Evolutionary conservation across 805 yeast species (phyloP), one percentile per base, ranked within the genome.

Genomic region (Sugiyamaella marilandica): DNA sequence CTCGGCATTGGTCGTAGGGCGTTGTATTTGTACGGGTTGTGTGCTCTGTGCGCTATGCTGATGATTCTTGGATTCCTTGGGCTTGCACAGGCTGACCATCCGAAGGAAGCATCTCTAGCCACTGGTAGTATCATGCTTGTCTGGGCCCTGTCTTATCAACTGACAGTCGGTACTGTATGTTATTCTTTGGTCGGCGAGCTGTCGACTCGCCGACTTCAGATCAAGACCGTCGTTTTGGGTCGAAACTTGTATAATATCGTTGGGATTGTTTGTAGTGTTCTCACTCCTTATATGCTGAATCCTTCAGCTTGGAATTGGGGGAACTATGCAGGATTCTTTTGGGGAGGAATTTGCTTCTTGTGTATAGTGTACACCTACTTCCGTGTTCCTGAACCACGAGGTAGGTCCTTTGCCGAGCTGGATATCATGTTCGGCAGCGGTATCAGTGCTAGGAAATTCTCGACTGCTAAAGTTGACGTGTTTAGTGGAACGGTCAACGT

Each of bases 381-480:
- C 65, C 75, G 77, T 44, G 68, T 81, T 49, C 87, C 87, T 11
- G 87, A 82, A 63, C 77, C 84, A 33, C 72, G 72, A 58, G 77
- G 75, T 41, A 72, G 82, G 65, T 78, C 85, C 0, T 39, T 80
- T 61, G 83, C 80, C 43, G 86, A 82, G 61, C 69, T 82, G 60
- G 85, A 81, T 65, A 67, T 69, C 48, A 66, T 82, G 66, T 82
- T 81, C 66, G 72, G 49, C 35, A 51, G 58, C 55, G 55, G 60
- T 45, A 59, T 59, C 51, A 47, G 64, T 5, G 65, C 70, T 14
- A 56, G 68, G 47, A 63, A 67, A 56, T 59, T 64, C 55, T 41
- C 44, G 43, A 7, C 43, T n/a, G 54, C 59, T 5, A 26, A 45
- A 26, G 57, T 56, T 18, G 58, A 56, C 47, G 47, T 44, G n/a